A percentile compares a stretch with the other conserved stretches of the same genome.
phyloP scores from a whole-genome alignment of 208 protist species.

The Trypanosoma boissoni region DNA sequence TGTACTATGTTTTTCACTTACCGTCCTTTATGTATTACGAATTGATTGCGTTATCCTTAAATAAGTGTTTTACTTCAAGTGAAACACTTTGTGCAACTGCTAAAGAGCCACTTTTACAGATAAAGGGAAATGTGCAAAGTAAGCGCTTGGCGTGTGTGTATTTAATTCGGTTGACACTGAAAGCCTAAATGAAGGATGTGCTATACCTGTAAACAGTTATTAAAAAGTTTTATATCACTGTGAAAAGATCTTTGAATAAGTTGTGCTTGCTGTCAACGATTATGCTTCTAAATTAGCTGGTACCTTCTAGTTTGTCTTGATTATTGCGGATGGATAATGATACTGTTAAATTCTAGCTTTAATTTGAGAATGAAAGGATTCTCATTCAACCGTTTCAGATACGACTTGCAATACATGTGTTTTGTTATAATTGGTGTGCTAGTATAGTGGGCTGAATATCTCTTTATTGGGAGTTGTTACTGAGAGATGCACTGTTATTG shows the following conservation, averaged over 20 bases:
- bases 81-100: conserved; percentile 27
- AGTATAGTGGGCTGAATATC: conserved; percentile 52
- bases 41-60: conserved; percentile 35
- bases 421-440: conserved; percentile 55
- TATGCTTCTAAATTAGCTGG: conserved; percentile 32
- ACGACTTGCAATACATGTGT: conserved; percentile 62
- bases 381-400: conserved; percentile 66
- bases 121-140: conserved; percentile 36
- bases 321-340: conserved; percentile 39
- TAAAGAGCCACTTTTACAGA: conserved; percentile 30
- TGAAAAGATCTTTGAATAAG: conserved; percentile 32
- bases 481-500: conserved; percentile 9
- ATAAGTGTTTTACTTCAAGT: conserved; percentile 11
- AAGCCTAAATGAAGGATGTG: conserved; percentile 23
- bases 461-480: conserved; percentile 30
- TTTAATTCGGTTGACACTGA: no score
- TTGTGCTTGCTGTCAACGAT: conserved; percentile 29
- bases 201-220: conserved; percentile 10
- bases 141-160: conserved; percentile 35
- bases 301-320: conserved; percentile 29
- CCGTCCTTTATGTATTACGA: conserved; percentile 2
- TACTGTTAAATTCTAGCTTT: conserved; percentile 62
- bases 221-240: conserved; percentile 21
- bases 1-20: not conserved
- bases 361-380: conserved; percentile 31